Conservation (phyloP, 2,329 filamentous ascomycete species). For the Colletotrichum scovillei region DNA sequence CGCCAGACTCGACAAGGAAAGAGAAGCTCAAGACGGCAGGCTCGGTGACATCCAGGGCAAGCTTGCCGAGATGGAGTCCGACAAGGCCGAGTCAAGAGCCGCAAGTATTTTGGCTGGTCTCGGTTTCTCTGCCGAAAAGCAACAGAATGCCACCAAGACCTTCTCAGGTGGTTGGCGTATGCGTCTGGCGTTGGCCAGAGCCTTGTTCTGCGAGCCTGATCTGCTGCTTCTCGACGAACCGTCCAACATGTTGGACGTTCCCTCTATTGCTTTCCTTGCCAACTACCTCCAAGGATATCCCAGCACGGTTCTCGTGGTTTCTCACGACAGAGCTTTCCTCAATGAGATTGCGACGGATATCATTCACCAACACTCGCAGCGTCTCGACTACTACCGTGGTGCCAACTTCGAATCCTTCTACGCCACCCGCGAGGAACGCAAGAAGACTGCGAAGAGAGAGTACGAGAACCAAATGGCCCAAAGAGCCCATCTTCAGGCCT, state of each 20-base stretch:
- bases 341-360: slow-evolving; percentile 99
- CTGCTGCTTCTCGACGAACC: slow-evolving; percentile 97
- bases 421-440: slow-evolving; percentile 94
- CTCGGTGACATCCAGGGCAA: slow-evolving; percentile 92
- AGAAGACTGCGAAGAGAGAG: slow-evolving; percentile 95
- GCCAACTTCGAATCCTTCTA: slow-evolving; percentile 99
- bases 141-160: slow-evolving; percentile 93
- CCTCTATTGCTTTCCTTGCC: slow-evolving; percentile 98
- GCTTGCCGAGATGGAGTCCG: slow-evolving; percentile 97
- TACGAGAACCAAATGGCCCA: slow-evolving; percentile 99
- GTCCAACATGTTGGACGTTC: slow-evolving; percentile 99
- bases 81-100: slow-evolving; percentile 95
- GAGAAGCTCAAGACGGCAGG: slow-evolving; percentile 90
- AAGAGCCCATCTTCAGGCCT: slow-evolving; percentile 92
- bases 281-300: slow-evolving; percentile 95
- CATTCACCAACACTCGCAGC: slow-evolving; percentile 96
- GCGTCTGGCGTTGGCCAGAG: slow-evolving; percentile 93
- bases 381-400: slow-evolving; percentile 97
- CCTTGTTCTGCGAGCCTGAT: slow-evolving; percentile 97
- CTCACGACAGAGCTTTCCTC: slow-evolving; percentile 98
- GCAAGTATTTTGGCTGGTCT: slow-evolving; percentile 97
- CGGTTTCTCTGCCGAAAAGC: slow-evolving; percentile 92
- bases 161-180: slow-evolving; percentile 99
- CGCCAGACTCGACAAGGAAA: slow-evolving; percentile 83
- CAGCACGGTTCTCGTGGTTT: slow-evolving; percentile 94